Evolutionary conservation across 768 basidiomycete species (phyloP).

Genomic region (Podaxis sp.): DNA sequence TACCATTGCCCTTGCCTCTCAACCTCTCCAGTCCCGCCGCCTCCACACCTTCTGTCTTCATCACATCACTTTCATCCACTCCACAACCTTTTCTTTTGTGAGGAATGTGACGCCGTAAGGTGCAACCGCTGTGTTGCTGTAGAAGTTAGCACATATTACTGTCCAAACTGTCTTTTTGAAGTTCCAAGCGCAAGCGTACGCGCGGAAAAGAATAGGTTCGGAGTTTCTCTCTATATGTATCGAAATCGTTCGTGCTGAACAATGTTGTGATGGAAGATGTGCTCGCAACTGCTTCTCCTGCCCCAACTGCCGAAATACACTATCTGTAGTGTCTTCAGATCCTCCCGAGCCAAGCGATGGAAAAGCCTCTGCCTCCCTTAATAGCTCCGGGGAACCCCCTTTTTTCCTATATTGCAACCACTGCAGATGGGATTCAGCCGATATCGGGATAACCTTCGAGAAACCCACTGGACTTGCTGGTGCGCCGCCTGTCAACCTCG

Average conservation of each 20-base stretch:
- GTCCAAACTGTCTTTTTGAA: conserved; percentile 97
- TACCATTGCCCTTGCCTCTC: conserved; percentile 80
- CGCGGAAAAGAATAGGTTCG: conserved; percentile 92
- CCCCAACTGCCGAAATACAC: conserved; percentile 86
- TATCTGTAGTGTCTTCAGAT: conserved; percentile 89
- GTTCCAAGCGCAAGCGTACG: conserved; percentile 98
- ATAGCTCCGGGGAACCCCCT: conserved; percentile 74
- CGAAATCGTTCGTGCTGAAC: conserved; percentile 3
- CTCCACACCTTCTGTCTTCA: conserved; percentile 73
- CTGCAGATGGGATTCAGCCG: conserved; percentile 93
- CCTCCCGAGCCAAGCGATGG: conserved; percentile 61
- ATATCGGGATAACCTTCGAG: conserved; percentile 90
- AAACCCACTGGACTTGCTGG: conserved; percentile 95
- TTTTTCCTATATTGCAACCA: conserved; percentile 90
- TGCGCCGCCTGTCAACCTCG: conserved; percentile 29
- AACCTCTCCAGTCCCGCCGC: conserved; percentile 55
- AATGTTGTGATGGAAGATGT: conserved; percentile 56
- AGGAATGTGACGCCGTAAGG: conserved; percentile 94
- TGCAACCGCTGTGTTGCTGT: conserved; percentile 90
- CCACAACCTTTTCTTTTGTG: conserved; percentile 90
- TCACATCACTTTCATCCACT: conserved; percentile 80
- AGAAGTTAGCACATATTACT: conserved; percentile 97
- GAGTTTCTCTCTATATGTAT: background rate
- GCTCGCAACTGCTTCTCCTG: conserved; percentile 98
- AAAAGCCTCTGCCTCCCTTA: conserved; percentile 47